Evolutionary conservation across 2,329 filamentous ascomycete genomes (phyloP).

Genomic region (Xylaria sp.): DNA sequence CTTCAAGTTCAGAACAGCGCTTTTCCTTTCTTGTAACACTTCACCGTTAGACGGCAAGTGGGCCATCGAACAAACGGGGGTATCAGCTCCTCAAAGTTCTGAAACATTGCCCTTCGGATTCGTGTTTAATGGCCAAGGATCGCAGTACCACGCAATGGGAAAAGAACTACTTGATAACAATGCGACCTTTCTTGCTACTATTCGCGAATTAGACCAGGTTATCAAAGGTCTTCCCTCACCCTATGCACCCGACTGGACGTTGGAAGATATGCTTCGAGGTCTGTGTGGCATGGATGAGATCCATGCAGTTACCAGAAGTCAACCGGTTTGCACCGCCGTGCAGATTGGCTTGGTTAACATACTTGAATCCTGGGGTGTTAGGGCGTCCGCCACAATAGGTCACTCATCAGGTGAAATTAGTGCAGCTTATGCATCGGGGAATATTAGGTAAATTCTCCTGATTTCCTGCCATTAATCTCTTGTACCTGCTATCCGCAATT

Average conservation of each 20-base stretch:
- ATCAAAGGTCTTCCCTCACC: background rate
- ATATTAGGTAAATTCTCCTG: no score
- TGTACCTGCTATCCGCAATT: no score
- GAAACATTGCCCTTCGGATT: no score
- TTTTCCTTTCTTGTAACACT: no score
- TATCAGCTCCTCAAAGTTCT: no score
- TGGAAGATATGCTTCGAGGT: background rate
- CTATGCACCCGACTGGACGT: background rate
- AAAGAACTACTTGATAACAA: background rate
- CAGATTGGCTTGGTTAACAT: conserved; percentile 15
- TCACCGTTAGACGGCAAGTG: no score
- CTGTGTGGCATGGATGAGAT: background rate
- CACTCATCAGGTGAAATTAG: conserved; percentile 24
- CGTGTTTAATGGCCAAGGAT: conserved; percentile 31
- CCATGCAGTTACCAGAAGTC: background rate
- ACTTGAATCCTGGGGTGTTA: background rate
- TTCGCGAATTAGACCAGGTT: background rate
- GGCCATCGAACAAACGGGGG: no score
- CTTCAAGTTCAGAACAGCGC: no score
- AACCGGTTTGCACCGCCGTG: conserved; percentile 4
- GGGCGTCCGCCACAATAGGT: background rate
- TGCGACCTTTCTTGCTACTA: background rate
- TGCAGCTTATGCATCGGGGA: conserved; percentile 14
- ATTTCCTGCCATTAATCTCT: no score
- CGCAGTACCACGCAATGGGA: conserved; percentile 23